Evolutionary conservation across 2,329 filamentous ascomycete species (phyloP).

Genomic region (Diaporthe vexans): DNA sequence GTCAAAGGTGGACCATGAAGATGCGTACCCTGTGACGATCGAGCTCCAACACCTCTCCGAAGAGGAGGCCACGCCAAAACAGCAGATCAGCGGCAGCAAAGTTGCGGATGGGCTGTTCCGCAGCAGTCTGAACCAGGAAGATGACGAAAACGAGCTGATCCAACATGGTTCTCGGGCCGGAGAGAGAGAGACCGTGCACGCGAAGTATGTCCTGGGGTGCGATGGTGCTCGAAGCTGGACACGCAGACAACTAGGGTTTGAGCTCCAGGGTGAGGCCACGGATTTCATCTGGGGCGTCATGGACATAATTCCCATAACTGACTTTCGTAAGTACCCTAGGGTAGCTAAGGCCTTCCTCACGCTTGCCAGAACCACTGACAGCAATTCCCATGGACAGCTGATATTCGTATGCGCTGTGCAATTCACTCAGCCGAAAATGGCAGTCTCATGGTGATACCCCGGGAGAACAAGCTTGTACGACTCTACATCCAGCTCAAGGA

Average conservation of each 20-base stretch:
- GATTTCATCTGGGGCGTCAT: conserved; percentile 49
- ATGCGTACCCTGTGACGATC: conserved; percentile 73
- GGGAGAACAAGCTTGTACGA: conserved; percentile 66
- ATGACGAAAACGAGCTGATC: conserved; percentile 54
- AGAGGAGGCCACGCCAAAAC: conserved; percentile 67
- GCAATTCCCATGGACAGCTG: conserved; percentile 48
- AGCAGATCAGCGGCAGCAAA: conserved; percentile 54
- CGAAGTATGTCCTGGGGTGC: conserved; percentile 77
- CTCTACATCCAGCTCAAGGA: conserved; percentile 75
- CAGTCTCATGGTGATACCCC: conserved; percentile 50
- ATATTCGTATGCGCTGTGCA: conserved; percentile 49
- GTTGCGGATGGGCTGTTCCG: conserved; percentile 69
- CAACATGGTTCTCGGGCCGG: conserved; percentile 49
- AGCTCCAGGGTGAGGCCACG: conserved; percentile 47
- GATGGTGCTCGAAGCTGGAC: conserved; percentile 79
- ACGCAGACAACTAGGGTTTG: conserved; percentile 64
- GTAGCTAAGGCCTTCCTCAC: conserved; percentile 56
- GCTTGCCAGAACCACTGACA: conserved; percentile 65
- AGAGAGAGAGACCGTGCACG: conserved; percentile 60
- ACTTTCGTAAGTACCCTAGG: conserved; percentile 52
- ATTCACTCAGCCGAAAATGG: conserved; percentile 48
- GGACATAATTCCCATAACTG: conserved; percentile 49
- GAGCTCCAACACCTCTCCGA: conserved; percentile 69
- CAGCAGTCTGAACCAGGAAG: conserved; percentile 65
- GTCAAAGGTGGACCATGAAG: conserved; percentile 59